A percentile compares a stretch with the other conserved stretches of the same genome.
Conservation (phyloP, 1,139 yeast genomes). For the Kluyveromyces sp. region DNA sequence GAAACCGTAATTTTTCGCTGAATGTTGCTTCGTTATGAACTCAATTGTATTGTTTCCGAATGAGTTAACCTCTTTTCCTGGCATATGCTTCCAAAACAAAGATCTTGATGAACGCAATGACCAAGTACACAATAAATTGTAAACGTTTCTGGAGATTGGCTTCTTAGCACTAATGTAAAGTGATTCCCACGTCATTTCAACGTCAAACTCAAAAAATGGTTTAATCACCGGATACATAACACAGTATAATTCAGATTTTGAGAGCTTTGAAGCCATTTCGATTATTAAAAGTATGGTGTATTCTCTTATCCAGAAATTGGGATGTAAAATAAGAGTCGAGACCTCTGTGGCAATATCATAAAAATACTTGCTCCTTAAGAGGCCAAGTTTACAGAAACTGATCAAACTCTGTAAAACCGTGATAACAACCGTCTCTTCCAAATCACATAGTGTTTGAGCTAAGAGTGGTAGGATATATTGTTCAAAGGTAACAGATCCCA, state of each 20-base stretch:
- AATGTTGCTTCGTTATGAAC: constrained; percentile 32
- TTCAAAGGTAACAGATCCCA: constrained; percentile 77
- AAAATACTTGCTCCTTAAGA: constrained; percentile 40
- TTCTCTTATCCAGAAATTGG: constrained; percentile 80
- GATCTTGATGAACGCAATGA: constrained; percentile 58
- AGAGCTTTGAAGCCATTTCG: constrained; percentile 52
- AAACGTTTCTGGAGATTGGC: constrained; percentile 62
- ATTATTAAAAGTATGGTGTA: constrained; percentile 55
- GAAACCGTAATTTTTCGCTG: constrained; percentile 24
- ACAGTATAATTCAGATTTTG: constrained; percentile 76
- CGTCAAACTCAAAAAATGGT: constrained; percentile 69
- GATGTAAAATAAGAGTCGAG: constrained; percentile 60
- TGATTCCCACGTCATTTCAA: constrained; percentile 57
- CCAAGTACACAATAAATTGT: constrained; percentile 65
- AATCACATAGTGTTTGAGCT: constrained; percentile 73
- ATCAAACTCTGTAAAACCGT: constrained; percentile 63
- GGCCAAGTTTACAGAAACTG: constrained; percentile 47
- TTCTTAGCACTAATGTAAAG: constrained; percentile 56
- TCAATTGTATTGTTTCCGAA: constrained; percentile 38
- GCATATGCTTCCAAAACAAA: constrained; percentile 64
- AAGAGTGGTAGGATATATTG: constrained; percentile 81
- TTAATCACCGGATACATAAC: constrained; percentile 75
- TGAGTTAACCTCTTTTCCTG: constrained; percentile 33
- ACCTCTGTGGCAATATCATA: constrained; percentile 46
- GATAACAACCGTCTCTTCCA: constrained; percentile 77